phyloP scores from a whole-genome alignment of 108 stramenopile genomes.

The Stephanodiscus triporus region DNA sequence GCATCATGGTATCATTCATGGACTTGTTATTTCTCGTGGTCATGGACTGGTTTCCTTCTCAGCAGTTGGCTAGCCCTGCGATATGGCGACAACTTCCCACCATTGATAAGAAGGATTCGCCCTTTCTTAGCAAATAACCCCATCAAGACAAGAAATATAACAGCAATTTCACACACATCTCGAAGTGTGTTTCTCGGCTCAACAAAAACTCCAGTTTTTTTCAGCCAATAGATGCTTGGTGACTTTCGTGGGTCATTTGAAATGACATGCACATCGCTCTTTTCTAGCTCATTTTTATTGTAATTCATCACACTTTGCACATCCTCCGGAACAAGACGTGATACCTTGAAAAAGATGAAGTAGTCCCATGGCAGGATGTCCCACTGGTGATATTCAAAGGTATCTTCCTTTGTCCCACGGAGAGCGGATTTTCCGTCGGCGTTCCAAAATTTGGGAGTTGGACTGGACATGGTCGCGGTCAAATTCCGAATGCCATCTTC shows the following conservation, averaged over 20 bases:
- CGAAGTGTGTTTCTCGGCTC: conserved; percentile 6
- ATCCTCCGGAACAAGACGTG: conserved; percentile 47
- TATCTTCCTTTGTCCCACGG: conserved; percentile 9
- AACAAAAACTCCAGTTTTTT: conserved; percentile 26
- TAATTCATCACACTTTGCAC: conserved; percentile 39
- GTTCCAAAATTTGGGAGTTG: conserved; percentile 20
- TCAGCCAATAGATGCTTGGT: conserved; percentile 29
- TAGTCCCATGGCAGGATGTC: conserved; percentile 53
- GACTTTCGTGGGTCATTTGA: conserved; percentile 41
- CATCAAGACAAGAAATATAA: background rate
- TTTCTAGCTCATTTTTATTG: conserved; percentile 15
- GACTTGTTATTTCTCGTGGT: background rate
- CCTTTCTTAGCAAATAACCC: background rate
- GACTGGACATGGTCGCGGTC: conserved; percentile 24
- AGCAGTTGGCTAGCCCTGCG: background rate
- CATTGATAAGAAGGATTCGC: background rate
- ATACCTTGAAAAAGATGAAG: conserved; percentile 56
- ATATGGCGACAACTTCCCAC: background rate
- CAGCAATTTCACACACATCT: background rate
- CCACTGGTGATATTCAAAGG: conserved; percentile 48
- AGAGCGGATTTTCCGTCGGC: conserved; percentile 8
- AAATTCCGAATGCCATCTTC: conserved; percentile 43
- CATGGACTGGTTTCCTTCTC: conserved; percentile 8
- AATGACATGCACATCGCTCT: conserved; percentile 26
- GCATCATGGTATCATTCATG: background rate